These are phyloP conservation scores for Protomyces gravidus DNA, from an alignment of 1,139 yeast genomes.

Conservation along the genomic window DNA sequence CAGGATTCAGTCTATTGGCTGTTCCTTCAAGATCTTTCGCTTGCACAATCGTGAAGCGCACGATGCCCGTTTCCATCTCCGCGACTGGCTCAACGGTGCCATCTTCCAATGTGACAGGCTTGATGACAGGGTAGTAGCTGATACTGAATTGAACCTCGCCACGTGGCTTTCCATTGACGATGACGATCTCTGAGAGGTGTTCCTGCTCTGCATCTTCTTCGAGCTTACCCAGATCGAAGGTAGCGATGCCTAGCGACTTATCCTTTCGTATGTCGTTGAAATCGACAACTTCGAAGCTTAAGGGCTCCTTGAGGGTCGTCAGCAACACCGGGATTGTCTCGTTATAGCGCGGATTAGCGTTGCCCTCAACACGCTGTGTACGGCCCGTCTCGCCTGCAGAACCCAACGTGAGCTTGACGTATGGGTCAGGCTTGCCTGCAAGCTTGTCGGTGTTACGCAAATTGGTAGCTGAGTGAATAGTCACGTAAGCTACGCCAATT, in stretches of 20 bases:
- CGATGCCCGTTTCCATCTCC: constrained; percentile 88
- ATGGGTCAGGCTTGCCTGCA: constrained; percentile 86
- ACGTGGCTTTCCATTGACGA: constrained; percentile 72
- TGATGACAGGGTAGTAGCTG: constrained; percentile 73
- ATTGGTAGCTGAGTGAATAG: constrained; percentile 60
- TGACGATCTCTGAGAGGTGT: constrained; percentile 53
- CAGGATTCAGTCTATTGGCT: constrained; percentile 61
- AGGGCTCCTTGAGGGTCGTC: constrained; percentile 72
- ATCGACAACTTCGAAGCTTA: constrained; percentile 65
- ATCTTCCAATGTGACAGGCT: constrained; percentile 69
- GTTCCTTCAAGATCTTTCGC: constrained; percentile 67
- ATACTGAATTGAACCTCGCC: constrained; percentile 70
- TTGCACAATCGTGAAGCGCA: constrained; percentile 63
- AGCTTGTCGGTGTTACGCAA: constrained; percentile 62
- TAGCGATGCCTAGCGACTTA: constrained; percentile 70
- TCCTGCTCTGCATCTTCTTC: constrained; percentile 49
- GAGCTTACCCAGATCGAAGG: constrained; percentile 67
- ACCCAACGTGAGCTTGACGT: constrained; percentile 52
- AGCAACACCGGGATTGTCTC: constrained; percentile 70
- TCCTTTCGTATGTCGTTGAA: constrained; percentile 76
- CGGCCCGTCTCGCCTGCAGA: constrained; percentile 52
- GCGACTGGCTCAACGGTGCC: constrained; percentile 86
- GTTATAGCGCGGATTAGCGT: constrained; percentile 74
- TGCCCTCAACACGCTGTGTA: constrained; percentile 62
- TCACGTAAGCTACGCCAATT: constrained; percentile 75